Conservation (phyloP, 2,329 filamentous ascomycete species). For the Ophiosphaerella herpotricha region DNA sequence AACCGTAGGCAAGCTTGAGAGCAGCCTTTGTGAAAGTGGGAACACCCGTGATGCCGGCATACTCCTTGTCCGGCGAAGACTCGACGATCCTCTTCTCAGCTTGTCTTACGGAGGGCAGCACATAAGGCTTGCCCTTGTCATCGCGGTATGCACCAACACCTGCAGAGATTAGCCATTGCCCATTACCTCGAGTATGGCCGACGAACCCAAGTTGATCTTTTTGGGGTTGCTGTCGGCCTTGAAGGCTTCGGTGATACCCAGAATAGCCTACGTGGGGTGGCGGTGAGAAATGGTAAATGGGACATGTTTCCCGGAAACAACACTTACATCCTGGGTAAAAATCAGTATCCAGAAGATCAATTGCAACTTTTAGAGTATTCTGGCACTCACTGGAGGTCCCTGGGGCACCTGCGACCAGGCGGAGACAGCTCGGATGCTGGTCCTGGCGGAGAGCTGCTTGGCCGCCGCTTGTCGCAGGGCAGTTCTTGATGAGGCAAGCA, state of each 20-base stretch:
- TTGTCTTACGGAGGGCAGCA: constrained; percentile 87
- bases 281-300: constrained; percentile 23
- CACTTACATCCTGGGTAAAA: constrained; percentile 43
- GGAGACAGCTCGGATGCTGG: constrained; percentile 67
- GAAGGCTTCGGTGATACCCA: constrained; percentile 96
- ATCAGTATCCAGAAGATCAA: constrained; percentile 26
- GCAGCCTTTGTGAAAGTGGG: constrained; percentile 93
- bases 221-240: constrained; percentile 91
- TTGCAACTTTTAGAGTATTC: constrained; percentile 3
- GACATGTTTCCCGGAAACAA: neutral
- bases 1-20: constrained; percentile 86
- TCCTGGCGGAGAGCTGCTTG: constrained; percentile 40
- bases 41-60: constrained; percentile 95
- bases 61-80: constrained; percentile 88
- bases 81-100: constrained; percentile 87
- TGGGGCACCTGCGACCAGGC: constrained; percentile 91
- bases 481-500: constrained; percentile 46
- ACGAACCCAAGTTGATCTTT: constrained; percentile 94
- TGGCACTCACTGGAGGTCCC: constrained; percentile 81
- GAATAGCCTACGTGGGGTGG: constrained; percentile 65
- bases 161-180: constrained; percentile 44
- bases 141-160: constrained; percentile 98
- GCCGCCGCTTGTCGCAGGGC: constrained; percentile 45
- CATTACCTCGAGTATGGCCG: neutral
- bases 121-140: constrained; percentile 96